Base-by-base conservation (phyloP, 1,284 basidiomycete species). In the Moniliophthora roreri region DNA sequence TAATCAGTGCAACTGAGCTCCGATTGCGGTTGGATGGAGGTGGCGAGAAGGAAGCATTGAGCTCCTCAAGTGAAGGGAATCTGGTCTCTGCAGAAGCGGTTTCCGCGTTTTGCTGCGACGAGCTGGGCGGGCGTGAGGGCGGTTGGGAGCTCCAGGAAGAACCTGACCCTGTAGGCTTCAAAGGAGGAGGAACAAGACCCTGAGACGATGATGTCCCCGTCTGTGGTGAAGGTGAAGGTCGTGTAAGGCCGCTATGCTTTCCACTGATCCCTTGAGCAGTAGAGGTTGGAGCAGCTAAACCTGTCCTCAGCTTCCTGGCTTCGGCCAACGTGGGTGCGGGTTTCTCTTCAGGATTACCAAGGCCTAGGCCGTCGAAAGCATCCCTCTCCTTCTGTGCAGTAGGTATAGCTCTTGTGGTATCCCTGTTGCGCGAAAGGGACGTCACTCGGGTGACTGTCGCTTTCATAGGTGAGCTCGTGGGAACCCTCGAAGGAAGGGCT, bases 61-160 rank as follows among this genome's bases (percentile, higher is more conserved):
- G 71, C 60, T 90, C 87, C 64, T 91, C 89, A 24, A 92, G 69
- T 1, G 89, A 86, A 2, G 89, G 89, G 66, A 89, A 92, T 47
- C 87, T 77, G 42, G 80, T 76, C 66, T 91, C 88, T 3, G 76
- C 79, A 32, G 81, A 70, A 8, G 81, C 63, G 37, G 77, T 72
- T 18, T 78, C 75, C 45, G 50, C 10, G n/a, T 56, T 55, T 23
- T 65, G 70, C 21, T 58, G 52, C 24, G 66, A 58, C 41, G 69
- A 59, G 21, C 59, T 57, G n/a, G n/a, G n/a, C 20, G 66, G 60
- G 16, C 58, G 59, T 26, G 62, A 44, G 2, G 61, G 61, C 16
- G 69, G 58, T 37, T 66, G 67, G 10, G 68, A 65, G 32, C 60
- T 63, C 50, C 61, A 62, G 2, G 65, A 62, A n/a, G 58, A 60